These are phyloP conservation scores for Coccomyxa sp. DNA, from an alignment of 139 green algal species.

Conservation along the genomic window DNA sequence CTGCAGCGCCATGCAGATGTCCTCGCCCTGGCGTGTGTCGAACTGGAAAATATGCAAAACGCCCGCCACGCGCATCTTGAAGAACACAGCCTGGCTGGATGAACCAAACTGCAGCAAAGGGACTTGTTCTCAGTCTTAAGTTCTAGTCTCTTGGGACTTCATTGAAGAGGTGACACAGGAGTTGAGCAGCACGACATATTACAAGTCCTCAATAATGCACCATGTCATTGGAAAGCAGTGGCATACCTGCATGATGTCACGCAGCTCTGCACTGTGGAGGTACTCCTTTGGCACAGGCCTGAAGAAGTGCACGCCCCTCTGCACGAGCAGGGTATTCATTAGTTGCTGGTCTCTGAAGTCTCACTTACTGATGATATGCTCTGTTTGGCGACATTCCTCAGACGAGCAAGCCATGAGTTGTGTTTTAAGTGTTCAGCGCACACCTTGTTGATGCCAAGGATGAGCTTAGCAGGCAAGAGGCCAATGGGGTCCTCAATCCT, in stretches of 20 bases:
- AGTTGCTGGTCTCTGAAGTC: too few relatives aligned
- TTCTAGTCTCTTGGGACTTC: too few relatives aligned
- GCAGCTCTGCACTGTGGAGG: constrained; percentile 91
- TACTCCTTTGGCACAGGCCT: constrained; percentile 95
- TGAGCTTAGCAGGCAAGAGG: constrained; percentile 86
- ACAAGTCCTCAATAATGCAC: too few relatives aligned
- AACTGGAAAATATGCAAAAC: constrained; percentile 99
- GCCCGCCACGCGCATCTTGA: constrained; percentile 97
- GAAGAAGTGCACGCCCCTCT: constrained; percentile 84
- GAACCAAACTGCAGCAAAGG: constrained; percentile 62
- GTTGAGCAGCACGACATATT: too few relatives aligned
- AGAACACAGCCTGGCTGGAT: constrained; percentile 87
- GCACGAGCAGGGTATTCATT: not conserved
- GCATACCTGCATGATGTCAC: constrained; percentile 86
- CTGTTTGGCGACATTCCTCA: too few relatives aligned
- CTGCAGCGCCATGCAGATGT: constrained; percentile 97
- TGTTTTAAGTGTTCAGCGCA: constrained; percentile 25
- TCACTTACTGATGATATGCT: too few relatives aligned
- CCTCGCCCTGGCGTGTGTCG: constrained; percentile 85
- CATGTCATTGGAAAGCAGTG: constrained; percentile 49
- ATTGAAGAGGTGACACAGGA: too few relatives aligned
- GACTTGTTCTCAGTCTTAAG: constrained; percentile 16
- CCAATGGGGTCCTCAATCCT: constrained; percentile 94
- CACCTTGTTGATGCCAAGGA: constrained; percentile 97
- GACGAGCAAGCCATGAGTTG: too few relatives aligned